A percentile compares a stretch with the other conserved stretches of the same genome.
Evolutionary conservation across 2,329 filamentous ascomycete species (phyloP).

Genomic region (Neobulgaria alba): DNA sequence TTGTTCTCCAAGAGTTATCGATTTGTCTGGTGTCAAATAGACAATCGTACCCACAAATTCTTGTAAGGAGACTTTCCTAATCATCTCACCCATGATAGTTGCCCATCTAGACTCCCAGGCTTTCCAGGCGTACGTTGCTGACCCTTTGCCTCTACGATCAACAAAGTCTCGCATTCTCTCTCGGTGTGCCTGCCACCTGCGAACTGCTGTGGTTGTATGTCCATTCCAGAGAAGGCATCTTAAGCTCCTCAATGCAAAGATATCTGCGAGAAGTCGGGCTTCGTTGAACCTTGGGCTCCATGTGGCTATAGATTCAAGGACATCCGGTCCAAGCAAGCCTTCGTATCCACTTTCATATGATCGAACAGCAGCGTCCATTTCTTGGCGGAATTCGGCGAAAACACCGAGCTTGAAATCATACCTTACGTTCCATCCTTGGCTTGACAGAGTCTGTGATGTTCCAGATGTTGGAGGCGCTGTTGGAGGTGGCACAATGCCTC

Average conservation of each 20-base stretch:
- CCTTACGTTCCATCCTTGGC: slow-evolving; percentile 83
- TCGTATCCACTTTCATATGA: slow-evolving; percentile 87
- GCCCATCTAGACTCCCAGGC: slow-evolving; percentile 82
- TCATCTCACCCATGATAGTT: slow-evolving; percentile 51
- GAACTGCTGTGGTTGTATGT: slow-evolving; percentile 69
- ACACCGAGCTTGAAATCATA: slow-evolving; percentile 92
- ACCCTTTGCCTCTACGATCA: slow-evolving; percentile 75
- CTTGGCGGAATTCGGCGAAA: slow-evolving; percentile 86
- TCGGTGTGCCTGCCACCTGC: slow-evolving; percentile 72
- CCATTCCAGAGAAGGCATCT: slow-evolving; percentile 75
- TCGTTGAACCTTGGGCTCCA: slow-evolving; percentile 92
- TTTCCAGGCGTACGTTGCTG: slow-evolving; percentile 84
- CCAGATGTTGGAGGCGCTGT: slow-evolving; percentile 75
- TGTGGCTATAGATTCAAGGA: slow-evolving; percentile 79
- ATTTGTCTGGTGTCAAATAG: slow-evolving; percentile 51
- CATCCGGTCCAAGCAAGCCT: slow-evolving; percentile 68
- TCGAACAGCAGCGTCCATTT: slow-evolving; percentile 78
- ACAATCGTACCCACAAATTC: slow-evolving; percentile 39
- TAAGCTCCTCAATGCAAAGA: slow-evolving; percentile 70
- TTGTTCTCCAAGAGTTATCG: slow-evolving; percentile 43
- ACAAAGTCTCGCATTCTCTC: slow-evolving; percentile 67
- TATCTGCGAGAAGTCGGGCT: slow-evolving; percentile 77
- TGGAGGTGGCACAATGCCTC: slow-evolving; percentile 69
- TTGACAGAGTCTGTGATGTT: slow-evolving; percentile 76
- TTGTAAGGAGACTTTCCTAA: slow-evolving; percentile 44